Base-by-base conservation (phyloP, 805 yeast genomes). In the Yamadazyma philogaea region DNA sequence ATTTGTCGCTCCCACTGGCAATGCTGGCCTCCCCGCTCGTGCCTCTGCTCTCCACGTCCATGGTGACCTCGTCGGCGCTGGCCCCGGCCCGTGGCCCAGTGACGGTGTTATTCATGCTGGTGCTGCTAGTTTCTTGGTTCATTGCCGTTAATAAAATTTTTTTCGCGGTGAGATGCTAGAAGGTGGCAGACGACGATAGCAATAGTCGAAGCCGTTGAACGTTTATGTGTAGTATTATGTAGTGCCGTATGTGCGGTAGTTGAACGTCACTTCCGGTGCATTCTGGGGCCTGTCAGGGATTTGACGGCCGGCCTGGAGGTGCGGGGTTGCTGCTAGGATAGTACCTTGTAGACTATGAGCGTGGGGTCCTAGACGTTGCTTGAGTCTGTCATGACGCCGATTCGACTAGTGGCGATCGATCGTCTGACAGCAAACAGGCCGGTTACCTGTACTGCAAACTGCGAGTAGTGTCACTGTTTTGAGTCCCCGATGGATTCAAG, bases 61-160 rank as follows among this genome's bases (percentile, higher is more conserved):
- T 30, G 16, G n/a, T 18, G 18, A 12, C 17, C 11, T 15, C 34
- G 5, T 15, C 5, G 8, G 36, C 20, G 14, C 36, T 33, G 4
- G 36, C n/a, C 4, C 32, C 39, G 27, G 16, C 24, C 15, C 36
- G 18, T 14, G 34, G 34, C 12, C 18, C 18, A 16, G 12, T 30
- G 10, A n/a, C 16, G 36, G 14, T 17, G 26, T 14, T 33, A 33
- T 18, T 18, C 20, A 14, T 20, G 20, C 11, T 34, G 19, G 18
- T 26, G 30, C 18, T 22, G 37, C 18, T 22, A 30, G 30, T 14
- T n/a, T 17, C 22, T 26, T 34, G 37, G 18, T 30, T 30, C 33
- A 30, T 30, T 34, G 37, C 6, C 14, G 16, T 34, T 24, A 18
- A 22, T 34, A 34, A 34, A 34, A 34, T 22, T 34, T 34, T 32